Evolutionary conservation across 129 eudicot genomes (phyloP).

Genomic region (Apium graveolens): DNA sequence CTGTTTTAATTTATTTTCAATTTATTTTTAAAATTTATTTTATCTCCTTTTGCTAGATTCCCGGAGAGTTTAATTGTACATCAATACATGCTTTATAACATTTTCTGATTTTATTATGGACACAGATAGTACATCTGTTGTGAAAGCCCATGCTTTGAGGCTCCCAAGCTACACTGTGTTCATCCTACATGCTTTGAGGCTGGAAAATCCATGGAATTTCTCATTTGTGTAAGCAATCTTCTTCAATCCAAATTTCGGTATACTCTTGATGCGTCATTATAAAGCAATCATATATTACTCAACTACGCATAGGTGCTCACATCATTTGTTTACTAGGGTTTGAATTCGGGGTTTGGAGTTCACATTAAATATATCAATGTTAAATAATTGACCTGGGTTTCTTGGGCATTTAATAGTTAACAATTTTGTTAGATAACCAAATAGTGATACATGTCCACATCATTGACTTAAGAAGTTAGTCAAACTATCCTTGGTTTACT

Average conservation of each 20-base stretch:
- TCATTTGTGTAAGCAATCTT: constrained; percentile 83
- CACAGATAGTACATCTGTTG: constrained; percentile 65
- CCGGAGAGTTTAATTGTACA: neutral
- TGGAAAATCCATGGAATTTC: constrained; percentile 78
- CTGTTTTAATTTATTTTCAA: neutral
- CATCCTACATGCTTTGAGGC: constrained; percentile 88
- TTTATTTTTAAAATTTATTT: neutral
- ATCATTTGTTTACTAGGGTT: neutral
- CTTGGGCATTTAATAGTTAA: neutral
- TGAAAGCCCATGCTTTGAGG: constrained; percentile 38
- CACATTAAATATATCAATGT: neutral
- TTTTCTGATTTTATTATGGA: constrained; percentile 4
- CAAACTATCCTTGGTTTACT: too few relatives aligned
- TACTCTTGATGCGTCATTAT: constrained; percentile 4
- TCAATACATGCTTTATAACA: neutral
- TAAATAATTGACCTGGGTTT: neutral
- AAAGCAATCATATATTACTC: neutral
- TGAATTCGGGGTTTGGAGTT: neutral
- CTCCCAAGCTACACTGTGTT: constrained; percentile 77
- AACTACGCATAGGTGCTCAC: neutral
- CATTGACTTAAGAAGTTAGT: too few relatives aligned
- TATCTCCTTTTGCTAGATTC: neutral
- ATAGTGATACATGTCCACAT: neutral
- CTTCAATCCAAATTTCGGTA: constrained; percentile 89
- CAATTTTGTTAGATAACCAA: neutral